Evolutionary conservation across 2,329 filamentous ascomycete species (phyloP), one percentile per base, ranked within the genome.

Genomic region (Colletotrichum aenigma): DNA sequence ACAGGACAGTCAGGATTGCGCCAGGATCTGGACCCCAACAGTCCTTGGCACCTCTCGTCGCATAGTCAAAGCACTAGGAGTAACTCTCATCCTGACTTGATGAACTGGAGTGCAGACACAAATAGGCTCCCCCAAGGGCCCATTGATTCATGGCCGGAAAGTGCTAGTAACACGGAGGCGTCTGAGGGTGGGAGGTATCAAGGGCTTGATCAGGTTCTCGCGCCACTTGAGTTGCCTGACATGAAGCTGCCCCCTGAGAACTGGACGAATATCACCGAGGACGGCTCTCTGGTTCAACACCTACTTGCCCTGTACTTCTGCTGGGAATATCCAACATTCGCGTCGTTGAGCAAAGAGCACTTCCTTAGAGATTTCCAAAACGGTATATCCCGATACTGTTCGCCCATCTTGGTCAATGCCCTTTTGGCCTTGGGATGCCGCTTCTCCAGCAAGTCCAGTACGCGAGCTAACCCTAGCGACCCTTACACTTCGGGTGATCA

Each of bases 241-340:
- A 83, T 86, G 79, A 86, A 86, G 76, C 81, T 85, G 1, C 84
- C 88, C 0, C 79, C 86, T 0, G 83, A 80, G 5, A 86, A 86
- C 0, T 94, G 93, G 93, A 94, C 93, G 2, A 86, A 80, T 52
- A 88, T 94, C 26, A 93, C 92, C 3, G 80, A 82, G 4, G 92
- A 94, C 77, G 79, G 86, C 15, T 84, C 82, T 15, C 87, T 94
- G 34, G 90, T 94, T 2, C 88, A 92, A 76, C 92, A 93, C 78
- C 86, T 94, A 12, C 84, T 94, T 68, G 88, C 90, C 1, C 85
- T 94, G 36, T 95, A 94, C 83, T 95, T 95, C 78, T 94, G 92
- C 85, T 95, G 93, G 90, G 91, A 94, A 78, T 94, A 95, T 81
- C 93, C 94, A 4, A 95, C 93, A 15, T 95, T 94, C 83, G 91